Evolutionary conservation across 2,329 filamentous ascomycete species (phyloP).

Genomic region (Pyrenophora teres): DNA sequence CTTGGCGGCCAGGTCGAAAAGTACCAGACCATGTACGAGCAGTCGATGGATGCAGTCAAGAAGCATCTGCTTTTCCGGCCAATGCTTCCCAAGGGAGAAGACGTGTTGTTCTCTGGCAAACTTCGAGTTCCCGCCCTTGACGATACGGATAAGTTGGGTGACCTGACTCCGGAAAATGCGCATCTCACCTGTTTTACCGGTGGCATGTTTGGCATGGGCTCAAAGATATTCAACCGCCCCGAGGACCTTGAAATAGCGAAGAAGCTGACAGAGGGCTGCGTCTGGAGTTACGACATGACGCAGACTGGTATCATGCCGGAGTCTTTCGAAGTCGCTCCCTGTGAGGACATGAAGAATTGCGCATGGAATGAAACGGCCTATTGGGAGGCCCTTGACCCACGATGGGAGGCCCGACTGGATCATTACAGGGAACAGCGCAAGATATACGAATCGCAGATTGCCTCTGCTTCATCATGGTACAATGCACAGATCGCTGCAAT

Average conservation of each 20-base stretch:
- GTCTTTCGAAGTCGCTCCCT: slow-evolving; percentile 57
- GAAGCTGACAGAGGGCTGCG: slow-evolving; percentile 65
- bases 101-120: slow-evolving; percentile 51
- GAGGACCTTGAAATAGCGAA: slow-evolving; percentile 62
- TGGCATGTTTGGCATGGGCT: slow-evolving; percentile 71
- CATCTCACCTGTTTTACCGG: slow-evolving; percentile 74
- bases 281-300: slow-evolving; percentile 64
- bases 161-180: slow-evolving; percentile 52
- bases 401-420: slow-evolving; percentile 33
- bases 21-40: slow-evolving; percentile 63
- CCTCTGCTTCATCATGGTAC: slow-evolving; percentile 39
- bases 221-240: slow-evolving; percentile 62
- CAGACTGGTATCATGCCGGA: slow-evolving; percentile 67
- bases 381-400: slow-evolving; percentile 47
- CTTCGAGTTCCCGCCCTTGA: slow-evolving; percentile 42
- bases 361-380: slow-evolving; percentile 55
- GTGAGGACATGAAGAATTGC: slow-evolving; percentile 47
- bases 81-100: slow-evolving; percentile 53
- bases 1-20: slow-evolving; percentile 54
- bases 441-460: slow-evolving; percentile 41
- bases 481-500: slow-evolving; percentile 34
- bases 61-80: slow-evolving; percentile 57
- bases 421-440: slow-evolving; percentile 42
- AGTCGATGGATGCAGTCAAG: slow-evolving; percentile 50
- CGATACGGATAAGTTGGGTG: slow-evolving; percentile 28